A percentile compares a stretch with the other conserved stretches of the same genome.
These are phyloP conservation scores for Amanita fuliginea DNA, from an alignment of 768 basidiomycete species.

Conservation along the genomic window DNA sequence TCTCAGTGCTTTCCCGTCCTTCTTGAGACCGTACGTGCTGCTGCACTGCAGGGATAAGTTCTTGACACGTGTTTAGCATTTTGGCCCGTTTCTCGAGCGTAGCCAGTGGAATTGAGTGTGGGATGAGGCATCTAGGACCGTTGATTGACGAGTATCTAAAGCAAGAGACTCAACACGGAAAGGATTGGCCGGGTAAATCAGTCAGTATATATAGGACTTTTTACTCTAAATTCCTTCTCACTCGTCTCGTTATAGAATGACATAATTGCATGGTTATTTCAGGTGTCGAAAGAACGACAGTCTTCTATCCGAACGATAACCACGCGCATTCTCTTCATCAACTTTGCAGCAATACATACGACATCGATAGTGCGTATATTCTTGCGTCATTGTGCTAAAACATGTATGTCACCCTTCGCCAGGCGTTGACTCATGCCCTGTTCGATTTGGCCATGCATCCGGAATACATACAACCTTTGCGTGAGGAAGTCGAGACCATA, in stretches of 20 bases:
- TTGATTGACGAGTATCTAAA: slow-evolving; percentile 16
- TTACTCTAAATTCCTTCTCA: not conserved
- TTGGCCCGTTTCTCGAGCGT: slow-evolving; percentile 8
- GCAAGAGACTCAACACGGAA: slow-evolving; percentile 15
- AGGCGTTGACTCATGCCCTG: slow-evolving; percentile 27
- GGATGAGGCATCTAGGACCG: slow-evolving; percentile 17
- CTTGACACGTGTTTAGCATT: slow-evolving; percentile 7
- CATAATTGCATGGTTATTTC: slow-evolving; percentile 35
- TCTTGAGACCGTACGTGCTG: slow-evolving; percentile 13
- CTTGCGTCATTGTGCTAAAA: not conserved
- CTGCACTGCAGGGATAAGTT: not conserved
- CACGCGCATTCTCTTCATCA: slow-evolving; percentile 23
- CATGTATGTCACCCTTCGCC: not conserved
- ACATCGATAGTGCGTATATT: slow-evolving; percentile 21
- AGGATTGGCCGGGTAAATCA: slow-evolving; percentile 19
- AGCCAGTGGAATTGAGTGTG: slow-evolving; percentile 5
- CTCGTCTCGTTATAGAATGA: slow-evolving; percentile 23
- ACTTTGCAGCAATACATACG: slow-evolving; percentile 34
- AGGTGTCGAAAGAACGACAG: slow-evolving; percentile 20
- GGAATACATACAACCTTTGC: slow-evolving; percentile 20
- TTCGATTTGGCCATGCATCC: slow-evolving; percentile 25
- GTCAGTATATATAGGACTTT: slow-evolving; percentile 8
- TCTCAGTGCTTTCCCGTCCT: slow-evolving; percentile 16
- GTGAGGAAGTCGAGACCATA: slow-evolving; percentile 31
- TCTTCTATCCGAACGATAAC: slow-evolving; percentile 19